Evolutionary conservation across 441 rosid species (phyloP), one percentile per base, ranked within the genome.

Genomic region (Pelargonium cotyledonis): DNA sequence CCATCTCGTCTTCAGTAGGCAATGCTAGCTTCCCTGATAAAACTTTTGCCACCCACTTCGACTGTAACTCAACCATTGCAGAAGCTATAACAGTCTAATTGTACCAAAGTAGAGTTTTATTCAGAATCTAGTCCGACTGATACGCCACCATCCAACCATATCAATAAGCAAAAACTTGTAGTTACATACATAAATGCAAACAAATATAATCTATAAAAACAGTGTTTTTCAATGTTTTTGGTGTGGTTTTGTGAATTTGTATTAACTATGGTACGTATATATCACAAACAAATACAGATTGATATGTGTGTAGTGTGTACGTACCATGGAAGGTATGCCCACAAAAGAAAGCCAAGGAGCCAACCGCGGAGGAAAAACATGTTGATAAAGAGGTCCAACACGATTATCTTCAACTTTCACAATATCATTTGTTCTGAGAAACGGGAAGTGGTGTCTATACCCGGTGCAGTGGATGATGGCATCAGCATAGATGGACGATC

Each of bases 401-500:
- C 55, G 55, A 6, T 11, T 47, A 47, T 47, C 15, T 47, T 47
- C 55, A 11, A 47, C 15, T 2, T 12, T 12, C 55, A 47, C 55
- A 11, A 47, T 11, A 12, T 16, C 55, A 47, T 47, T 11, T 1
- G 15, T 47, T 12, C 15, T 47, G 3, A 47, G 55, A 6, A 47
- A 47, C 3, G 55, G 55, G 1, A 1, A 4, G 35, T 29, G 0
- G 3, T 29, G 3, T 29, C 1, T 29, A 29, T 29, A 57, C 63
- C 63, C 63, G 8, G 63, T 57, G 16, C 63, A 58, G 35, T 58
- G 63, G 35, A 58, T 58, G 12, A 58, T 18, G 63, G 63, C 21
- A 19, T 58, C 35, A 0, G 63, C 63, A 19, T 19, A 58, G 21
- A 58, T 10, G 29, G 63, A 57, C 10, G 63, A 57, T 15, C 63